Conservation (phyloP, 257 asterid species). For the Solanum rostratum region DNA sequence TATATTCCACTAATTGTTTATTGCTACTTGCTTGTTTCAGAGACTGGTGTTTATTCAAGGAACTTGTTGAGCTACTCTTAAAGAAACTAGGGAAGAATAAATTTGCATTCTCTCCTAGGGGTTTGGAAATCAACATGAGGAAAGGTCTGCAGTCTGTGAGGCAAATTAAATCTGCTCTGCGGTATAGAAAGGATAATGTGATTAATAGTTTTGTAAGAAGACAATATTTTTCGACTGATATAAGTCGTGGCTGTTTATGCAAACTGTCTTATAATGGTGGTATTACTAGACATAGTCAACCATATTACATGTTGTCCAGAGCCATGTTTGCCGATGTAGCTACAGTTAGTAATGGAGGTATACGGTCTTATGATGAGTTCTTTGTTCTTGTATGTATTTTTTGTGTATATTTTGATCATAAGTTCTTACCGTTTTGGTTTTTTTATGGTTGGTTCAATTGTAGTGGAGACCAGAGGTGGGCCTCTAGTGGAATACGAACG, state of each 20-base stretch:
- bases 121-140: slow-evolving; percentile 37
- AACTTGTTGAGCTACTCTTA: not conserved
- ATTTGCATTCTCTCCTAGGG: not conserved
- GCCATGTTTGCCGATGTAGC: slow-evolving; percentile 41
- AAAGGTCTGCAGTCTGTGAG: slow-evolving; percentile 28
- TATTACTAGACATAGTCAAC: slow-evolving; percentile 21
- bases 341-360: slow-evolving; percentile 49
- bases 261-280: slow-evolving; percentile 23
- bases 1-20: slow-evolving; percentile 4
- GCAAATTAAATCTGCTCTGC: slow-evolving; percentile 31
- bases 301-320: slow-evolving; percentile 24
- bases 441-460: slow-evolving; percentile 2
- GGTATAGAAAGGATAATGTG: slow-evolving; percentile 9
- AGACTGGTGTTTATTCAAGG: slow-evolving; percentile 9
- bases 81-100: not conserved
- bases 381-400: not conserved
- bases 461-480: slow-evolving; percentile 53
- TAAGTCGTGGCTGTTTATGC: slow-evolving; percentile 11
- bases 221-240: slow-evolving; percentile 14
- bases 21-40: not conserved
- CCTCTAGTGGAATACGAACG: slow-evolving; percentile 80
- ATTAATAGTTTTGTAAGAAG: slow-evolving; percentile 16
- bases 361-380: not conserved
- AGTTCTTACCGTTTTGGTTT: slow-evolving; percentile 5
- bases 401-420: not conserved